Base-by-base conservation (phyloP, 2,329 filamentous ascomycete species). In the Fusarium sp. region DNA sequence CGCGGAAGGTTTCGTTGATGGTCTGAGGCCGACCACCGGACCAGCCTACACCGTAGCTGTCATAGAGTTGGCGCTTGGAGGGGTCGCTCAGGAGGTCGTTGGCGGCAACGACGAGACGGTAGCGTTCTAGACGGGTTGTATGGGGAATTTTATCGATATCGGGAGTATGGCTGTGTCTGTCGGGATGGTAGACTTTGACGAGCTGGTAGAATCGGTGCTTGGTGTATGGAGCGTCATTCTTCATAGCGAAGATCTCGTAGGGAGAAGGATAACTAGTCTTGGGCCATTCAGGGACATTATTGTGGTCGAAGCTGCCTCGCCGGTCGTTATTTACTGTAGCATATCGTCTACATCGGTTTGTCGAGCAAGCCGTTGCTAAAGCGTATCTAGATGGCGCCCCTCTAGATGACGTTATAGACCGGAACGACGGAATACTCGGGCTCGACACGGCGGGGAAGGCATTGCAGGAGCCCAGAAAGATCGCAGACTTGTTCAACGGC, bases 151-250 rank as follows among this genome's bases (percentile, higher is more conserved):
- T 51, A 38, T 69, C 53, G 42, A 65, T 50, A 36, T 65, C 47
- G 11, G 58, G 29, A 44, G 55, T 32, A 62, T 80, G 76, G 61
- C 57, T 62, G 60, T 78, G 80, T 57, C 85, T 86, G 76, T 99
- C 95, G 0, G 95, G 95, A 73, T 99, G 95, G 79, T 99, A 99
- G 42, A 96, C 82, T 80, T 98, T 99, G 55, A 96, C 95, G 48
- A 99, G 86, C 72, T 94, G 85, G 76, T 96, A 95, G 82, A 93
- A 99, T 58, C 87, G 87, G 39, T 83, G 79, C 77, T 99, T 98
- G 61, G 86, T 89, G 76, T 99, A 98, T 2, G 87, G 84, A 12
- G 86, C 87, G 54, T 80, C 80, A 67, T 79, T 85, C 49, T 76
- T 70, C 43, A 80, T 76, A 59, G 85, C 81, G 71, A 98, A 88